Evolutionary conservation across 2,329 filamentous ascomycete genomes (phyloP), one percentile per base, ranked within the genome.

Genomic region (Blastomyces emzantsi): DNA sequence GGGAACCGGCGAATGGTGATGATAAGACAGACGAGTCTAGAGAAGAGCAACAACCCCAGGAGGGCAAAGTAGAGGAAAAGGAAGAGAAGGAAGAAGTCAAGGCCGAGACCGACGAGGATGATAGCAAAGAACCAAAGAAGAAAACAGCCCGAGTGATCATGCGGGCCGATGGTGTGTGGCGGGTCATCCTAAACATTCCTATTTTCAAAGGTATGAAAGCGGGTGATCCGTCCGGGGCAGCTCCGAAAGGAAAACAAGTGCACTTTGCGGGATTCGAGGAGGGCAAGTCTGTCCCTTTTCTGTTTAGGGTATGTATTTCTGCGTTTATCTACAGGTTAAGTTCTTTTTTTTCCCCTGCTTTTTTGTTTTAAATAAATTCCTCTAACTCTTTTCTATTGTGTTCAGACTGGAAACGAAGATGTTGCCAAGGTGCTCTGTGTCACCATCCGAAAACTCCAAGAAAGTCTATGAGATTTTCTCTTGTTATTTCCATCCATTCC

Each of bases 91-190:
- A 85, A 41, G 65, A 19, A n/a, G 9, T 39, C n/a, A 47, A 28
- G 39, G 63, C 47, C 43, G 51, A 25, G 55, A 39, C 65, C 62
- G 33, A 36, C 39, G 30, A 60, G 47, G n/a, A 43, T 59, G 22
- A 66, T 62, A 19, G 15, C 19, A 62, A 43, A 19, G n/a, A 36
- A 25, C 22, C 43, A 63, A 82, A 73, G 61, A 75, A 75, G 47
- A 74, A 71, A 55, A 80, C 79, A 65, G 83, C 88, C 30, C 88
- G 93, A 52, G 84, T 97, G 68, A 84, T 97, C 66, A 92, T 97
- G 86, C 88, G 93, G 22, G 91, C 95, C 68, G 92, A 97, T 71
- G 91, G 92, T 65, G 94, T 90, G 0, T 87, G 92, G 70, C 85
- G 91, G 28, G 86, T 97, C 62, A 87, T 96, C 66, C 80, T 97